Conservation (phyloP, 2,329 filamentous ascomycete species). For the Penicillium freii region DNA sequence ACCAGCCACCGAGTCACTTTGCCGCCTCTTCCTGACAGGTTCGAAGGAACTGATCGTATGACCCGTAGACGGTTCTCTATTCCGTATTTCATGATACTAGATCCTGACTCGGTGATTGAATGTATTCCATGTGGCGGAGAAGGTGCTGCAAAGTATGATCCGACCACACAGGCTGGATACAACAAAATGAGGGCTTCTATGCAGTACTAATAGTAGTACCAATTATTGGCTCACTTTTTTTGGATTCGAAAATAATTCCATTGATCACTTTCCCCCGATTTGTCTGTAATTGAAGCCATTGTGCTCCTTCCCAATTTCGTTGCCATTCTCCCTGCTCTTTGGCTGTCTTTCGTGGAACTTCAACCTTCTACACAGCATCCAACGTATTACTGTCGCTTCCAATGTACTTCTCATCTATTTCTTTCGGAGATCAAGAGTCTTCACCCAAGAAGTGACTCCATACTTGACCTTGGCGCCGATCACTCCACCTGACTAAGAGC, state of each 20-base stretch:
- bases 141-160: conserved; percentile 51
- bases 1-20: conserved; percentile 55
- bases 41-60: conserved; percentile 42
- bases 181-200: conserved; percentile 23
- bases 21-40: conserved; percentile 43
- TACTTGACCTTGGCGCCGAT: conserved; percentile 11
- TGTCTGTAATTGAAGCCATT: neutral
- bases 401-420: neutral
- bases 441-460: neutral
- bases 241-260: neutral
- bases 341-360: neutral
- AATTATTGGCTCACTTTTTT: neutral
- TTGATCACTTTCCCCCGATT: neutral
- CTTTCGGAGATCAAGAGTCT: neutral
- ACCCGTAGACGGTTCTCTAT: conserved; percentile 58
- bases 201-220: conserved; percentile 11
- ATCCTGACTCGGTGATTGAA: conserved; percentile 52
- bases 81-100: conserved; percentile 58
- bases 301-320: neutral
- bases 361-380: neutral
- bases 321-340: neutral
- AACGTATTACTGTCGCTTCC: neutral
- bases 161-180: conserved; percentile 45
- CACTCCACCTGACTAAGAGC: conserved; percentile 24
- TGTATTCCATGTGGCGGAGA: conserved; percentile 50